These are phyloP conservation scores for Xylaria sp. DNA, from an alignment of 2,329 filamentous ascomycete species.

Conservation along the genomic window DNA sequence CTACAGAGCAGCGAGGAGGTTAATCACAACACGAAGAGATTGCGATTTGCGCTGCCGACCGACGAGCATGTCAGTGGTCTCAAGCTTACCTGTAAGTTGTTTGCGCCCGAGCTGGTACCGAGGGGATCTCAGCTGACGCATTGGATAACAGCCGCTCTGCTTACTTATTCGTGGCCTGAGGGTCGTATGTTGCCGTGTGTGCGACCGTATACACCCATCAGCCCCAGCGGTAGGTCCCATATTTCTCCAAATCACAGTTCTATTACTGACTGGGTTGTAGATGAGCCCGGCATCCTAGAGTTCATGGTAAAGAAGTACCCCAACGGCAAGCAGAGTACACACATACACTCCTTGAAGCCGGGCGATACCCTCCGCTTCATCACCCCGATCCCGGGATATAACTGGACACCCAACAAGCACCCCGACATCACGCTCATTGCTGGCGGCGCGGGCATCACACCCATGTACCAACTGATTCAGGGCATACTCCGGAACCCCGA, in stretches of 20 bases:
- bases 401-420: conserved; percentile 48
- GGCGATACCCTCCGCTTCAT: conserved; percentile 57
- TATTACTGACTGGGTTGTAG: conserved; percentile 23
- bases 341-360: conserved; percentile 60
- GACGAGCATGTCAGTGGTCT: conserved; percentile 44
- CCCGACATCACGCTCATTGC: conserved; percentile 59
- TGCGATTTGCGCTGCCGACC: conserved; percentile 52
- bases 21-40: conserved; percentile 54
- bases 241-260: background rate
- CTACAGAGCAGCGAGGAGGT: conserved; percentile 48
- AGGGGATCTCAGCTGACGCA: background rate
- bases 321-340: conserved; percentile 55
- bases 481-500: conserved; percentile 57
- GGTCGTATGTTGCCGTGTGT: conserved; percentile 54
- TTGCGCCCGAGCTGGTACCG: background rate
- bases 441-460: conserved; percentile 68
- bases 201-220: conserved; percentile 63
- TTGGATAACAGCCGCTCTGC: conserved; percentile 43
- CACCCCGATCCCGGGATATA: conserved; percentile 47
- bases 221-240: conserved; percentile 39
- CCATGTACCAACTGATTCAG: conserved; percentile 59
- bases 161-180: conserved; percentile 55
- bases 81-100: conserved; percentile 42
- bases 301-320: conserved; percentile 66
- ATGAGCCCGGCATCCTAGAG: conserved; percentile 54